Conservation (phyloP, 2,329 filamentous ascomycete genomes). For the Podosphaera fusca region DNA sequence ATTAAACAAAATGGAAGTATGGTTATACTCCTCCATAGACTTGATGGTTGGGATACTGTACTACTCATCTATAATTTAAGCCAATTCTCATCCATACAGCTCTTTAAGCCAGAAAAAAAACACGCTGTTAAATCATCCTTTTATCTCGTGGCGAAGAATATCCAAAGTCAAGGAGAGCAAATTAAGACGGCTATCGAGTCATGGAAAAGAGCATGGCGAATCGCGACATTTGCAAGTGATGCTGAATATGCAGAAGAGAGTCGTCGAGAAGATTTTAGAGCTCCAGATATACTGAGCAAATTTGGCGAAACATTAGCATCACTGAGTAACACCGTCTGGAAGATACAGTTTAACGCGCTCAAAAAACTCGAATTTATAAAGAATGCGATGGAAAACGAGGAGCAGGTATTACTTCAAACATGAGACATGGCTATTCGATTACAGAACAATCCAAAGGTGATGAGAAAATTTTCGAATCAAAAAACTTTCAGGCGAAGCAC, state of each 20-base stretch:
- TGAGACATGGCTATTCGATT: too few species aligned
- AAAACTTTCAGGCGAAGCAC: too few species aligned
- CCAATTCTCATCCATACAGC: conserved; percentile 8
- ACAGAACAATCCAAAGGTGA: too few species aligned
- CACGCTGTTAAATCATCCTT: conserved; percentile 10
- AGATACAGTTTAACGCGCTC: conserved; percentile 5
- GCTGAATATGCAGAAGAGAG: conserved; percentile 1
- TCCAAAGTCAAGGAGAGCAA: conserved; percentile 1
- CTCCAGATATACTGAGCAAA: conserved; percentile 2
- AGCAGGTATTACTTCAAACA: too few species aligned
- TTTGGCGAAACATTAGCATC: conserved; percentile 3
- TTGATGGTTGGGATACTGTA: conserved; percentile 7
- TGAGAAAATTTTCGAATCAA: too few species aligned
- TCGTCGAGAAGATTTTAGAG: conserved; percentile 2
- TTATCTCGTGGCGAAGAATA: conserved; percentile 11
- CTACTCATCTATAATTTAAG: conserved; percentile 8
- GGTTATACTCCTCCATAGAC: conserved; percentile 11
- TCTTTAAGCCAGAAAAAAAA: conserved; percentile 10
- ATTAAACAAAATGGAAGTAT: conserved; percentile 7
- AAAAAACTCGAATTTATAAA: background rate
- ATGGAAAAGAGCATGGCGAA: conserved; percentile 8
- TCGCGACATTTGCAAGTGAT: conserved; percentile 6
- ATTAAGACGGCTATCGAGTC: conserved; percentile 2
- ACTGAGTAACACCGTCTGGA: conserved; percentile 4
- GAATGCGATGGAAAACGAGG: too few species aligned